Base-by-base conservation (phyloP, 108 stramenopile genomes). In the Fistulifera pelliculosa region DNA sequence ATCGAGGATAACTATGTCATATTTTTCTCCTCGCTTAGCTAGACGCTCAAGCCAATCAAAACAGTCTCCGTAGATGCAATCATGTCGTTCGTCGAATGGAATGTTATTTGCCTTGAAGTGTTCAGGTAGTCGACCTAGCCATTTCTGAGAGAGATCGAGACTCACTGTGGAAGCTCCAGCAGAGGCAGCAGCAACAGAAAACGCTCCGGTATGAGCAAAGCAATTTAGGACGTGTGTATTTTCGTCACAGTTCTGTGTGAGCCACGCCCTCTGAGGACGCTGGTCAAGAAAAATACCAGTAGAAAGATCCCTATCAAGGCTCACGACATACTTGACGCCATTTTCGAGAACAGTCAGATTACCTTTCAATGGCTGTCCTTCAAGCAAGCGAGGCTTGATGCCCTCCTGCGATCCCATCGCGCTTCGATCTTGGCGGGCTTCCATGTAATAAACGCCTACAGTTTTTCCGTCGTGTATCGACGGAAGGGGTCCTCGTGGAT, bases 221-320 rank as follows among this genome's bases (percentile, higher is more conserved):
- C 84, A 83, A 55, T 90, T 90, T 57, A 90, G 69, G 4, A 90
- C 80, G 38, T 77, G 67, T 1, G 89, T 90, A 17, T 77, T 62
- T 16, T 65, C 50, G 13, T 69, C 67, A 52, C 83, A 85, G 42
- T 84, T 61, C 6, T 67, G 60, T 1, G 80, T 61, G 47, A 90
- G 65, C 78, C 83, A 90, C 22, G 73, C 75, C 26, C 89, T 69
- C 43, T 86, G 80, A 14, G 76, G 71, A 19, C 85, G 65, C 50
- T 86, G 85, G 47, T 90, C 89, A 18, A 90, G 65, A 43, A 86
- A 90, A 27, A 90, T 83, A 35, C 89, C 89, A 14, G 89, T 86
- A 19, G 89, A 90, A 40, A 86, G 68, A 47, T 83, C 80, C 43
- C 69, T 71, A 27, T 85, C 84, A 21, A 90, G 60, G 21, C 65